Percentiles rank a stretch among this genome's conserved stretches.
Evolutionary conservation across 2,329 filamentous ascomycete genomes (phyloP).

Genomic region (Monosporascus sp.): DNA sequence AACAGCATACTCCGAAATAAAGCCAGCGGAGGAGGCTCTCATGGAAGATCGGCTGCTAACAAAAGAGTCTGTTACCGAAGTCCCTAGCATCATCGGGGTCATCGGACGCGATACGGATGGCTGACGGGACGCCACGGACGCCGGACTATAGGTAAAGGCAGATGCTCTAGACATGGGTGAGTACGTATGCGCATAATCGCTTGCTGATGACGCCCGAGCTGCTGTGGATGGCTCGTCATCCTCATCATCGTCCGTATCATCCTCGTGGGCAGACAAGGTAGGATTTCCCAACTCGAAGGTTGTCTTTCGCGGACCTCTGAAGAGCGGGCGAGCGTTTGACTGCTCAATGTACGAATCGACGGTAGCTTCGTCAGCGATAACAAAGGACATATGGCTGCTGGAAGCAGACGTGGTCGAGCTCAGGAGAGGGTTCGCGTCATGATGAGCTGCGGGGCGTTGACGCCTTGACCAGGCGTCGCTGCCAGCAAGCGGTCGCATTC

Average conservation of each 20-base stretch:
- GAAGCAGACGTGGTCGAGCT: constrained; percentile 24
- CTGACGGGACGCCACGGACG: constrained; percentile 24
- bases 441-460: constrained; percentile 31
- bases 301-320: constrained; percentile 28
- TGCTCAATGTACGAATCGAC: constrained; percentile 35
- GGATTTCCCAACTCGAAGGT: constrained; percentile 5
- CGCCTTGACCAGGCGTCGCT: constrained; percentile 36
- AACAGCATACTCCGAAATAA: constrained; percentile 38
- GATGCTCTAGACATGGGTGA: constrained; percentile 27
- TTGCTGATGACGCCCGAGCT: constrained; percentile 6
- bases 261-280: constrained; percentile 8
- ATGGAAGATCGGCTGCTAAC: constrained; percentile 48
- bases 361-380: constrained; percentile 44
- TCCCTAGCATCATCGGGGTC: constrained; percentile 38
- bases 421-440: constrained; percentile 28
- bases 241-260: constrained; percentile 17
- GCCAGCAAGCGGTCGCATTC: constrained; percentile 41
- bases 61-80: constrained; percentile 34
- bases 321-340: constrained; percentile 20
- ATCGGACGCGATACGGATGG: constrained; percentile 36
- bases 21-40: constrained; percentile 44
- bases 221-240: constrained; percentile 8
- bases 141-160: constrained; percentile 24
- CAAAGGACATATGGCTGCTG: constrained; percentile 45
- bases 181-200: constrained; percentile 12